Percentiles rank a stretch among this genome's conserved stretches.
Evolutionary conservation across 2,329 filamentous ascomycete species (phyloP).

Genomic region (Ascochyta lentis): DNA sequence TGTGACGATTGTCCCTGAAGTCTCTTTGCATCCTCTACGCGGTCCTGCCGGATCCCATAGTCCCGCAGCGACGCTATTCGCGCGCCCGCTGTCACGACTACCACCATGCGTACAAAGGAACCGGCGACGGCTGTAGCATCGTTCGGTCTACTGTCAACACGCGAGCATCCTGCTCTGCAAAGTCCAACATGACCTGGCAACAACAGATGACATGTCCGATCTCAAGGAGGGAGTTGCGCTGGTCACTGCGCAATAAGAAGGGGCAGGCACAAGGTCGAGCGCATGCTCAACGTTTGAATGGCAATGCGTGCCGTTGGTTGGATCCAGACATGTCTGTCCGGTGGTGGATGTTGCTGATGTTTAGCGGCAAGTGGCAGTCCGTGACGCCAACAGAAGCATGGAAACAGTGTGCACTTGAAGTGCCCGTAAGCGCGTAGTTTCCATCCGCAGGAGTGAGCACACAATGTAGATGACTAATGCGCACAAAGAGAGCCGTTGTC

Average conservation of each 20-base stretch:
- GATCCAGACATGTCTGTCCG: no score
- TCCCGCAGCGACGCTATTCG: constrained; percentile 18
- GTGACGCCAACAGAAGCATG: no score
- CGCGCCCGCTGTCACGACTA: constrained; percentile 7
- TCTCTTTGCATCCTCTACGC: not conserved
- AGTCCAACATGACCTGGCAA: constrained; percentile 45
- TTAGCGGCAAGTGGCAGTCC: no score
- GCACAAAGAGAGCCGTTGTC: no score
- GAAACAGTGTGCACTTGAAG: no score
- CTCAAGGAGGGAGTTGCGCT: constrained; percentile 56
- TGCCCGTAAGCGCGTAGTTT: no score
- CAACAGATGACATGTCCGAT: constrained; percentile 61
- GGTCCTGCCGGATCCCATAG: not conserved
- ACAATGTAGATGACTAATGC: not conserved
- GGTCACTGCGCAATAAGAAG: constrained; percentile 10
- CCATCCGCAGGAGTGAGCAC: no score
- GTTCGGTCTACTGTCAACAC: not conserved
- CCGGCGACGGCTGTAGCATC: not conserved
- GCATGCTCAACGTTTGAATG: no score
- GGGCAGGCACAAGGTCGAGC: not conserved
- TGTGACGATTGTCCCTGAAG: constrained; percentile 4
- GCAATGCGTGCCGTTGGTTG: no score
- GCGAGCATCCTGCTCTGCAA: not conserved
- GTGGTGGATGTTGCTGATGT: no score
- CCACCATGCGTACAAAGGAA: constrained; percentile 7